Base-by-base conservation (phyloP, 352 stramenopile genomes). In the Globisporangium mamillatum region DNA sequence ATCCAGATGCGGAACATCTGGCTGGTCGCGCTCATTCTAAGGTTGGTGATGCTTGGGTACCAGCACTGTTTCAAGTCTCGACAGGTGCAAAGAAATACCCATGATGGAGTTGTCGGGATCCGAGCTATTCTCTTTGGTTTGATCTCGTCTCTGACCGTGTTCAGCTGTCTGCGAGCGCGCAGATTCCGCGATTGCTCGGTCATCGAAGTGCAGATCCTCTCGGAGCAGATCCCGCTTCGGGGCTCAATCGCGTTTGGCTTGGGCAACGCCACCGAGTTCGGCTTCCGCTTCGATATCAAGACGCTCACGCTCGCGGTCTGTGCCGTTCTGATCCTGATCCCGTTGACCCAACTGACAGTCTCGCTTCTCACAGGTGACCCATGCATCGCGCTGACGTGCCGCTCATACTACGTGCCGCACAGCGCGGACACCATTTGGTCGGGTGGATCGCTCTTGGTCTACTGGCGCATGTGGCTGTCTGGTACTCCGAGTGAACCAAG, bases 1-100 rank as follows among this genome's bases (percentile, higher is more conserved):
- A 52, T 84, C 3, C 76, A 80, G 57, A 81, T 84, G 73, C 77
- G 77, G 12, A 78, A 78, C 50, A 14, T 76, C 9, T 84, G 75
- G 77, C n/a, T 66, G 24, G 9, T 64, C 3, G 67, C 57, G 20
- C 52, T 70, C 0, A 24, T 27, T 16, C 7, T 66, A 20, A 38
- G 32, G 38, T 18, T 55, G 25, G 32, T 36, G 25, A 66, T 18
- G 34, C 20, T 12, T 25, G 41, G 3, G 16, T 32, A 29, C 24
- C 44, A 65, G 46, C 41, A 24, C 1, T 34, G 32, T 4, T 60
- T 22, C 29, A 1, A 32, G 32, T 27, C 57, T n/a, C 58, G 58
- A 5, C 38, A 36, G 5, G 10, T n/a, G 2, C 29, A 20, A 4
- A 64, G 60, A 50, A 58, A 27, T 6, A 20, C 38, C 1, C 44